Evolutionary conservation across 331 rosid species (phyloP).

Genomic region (Phaseolus coccineus): DNA sequence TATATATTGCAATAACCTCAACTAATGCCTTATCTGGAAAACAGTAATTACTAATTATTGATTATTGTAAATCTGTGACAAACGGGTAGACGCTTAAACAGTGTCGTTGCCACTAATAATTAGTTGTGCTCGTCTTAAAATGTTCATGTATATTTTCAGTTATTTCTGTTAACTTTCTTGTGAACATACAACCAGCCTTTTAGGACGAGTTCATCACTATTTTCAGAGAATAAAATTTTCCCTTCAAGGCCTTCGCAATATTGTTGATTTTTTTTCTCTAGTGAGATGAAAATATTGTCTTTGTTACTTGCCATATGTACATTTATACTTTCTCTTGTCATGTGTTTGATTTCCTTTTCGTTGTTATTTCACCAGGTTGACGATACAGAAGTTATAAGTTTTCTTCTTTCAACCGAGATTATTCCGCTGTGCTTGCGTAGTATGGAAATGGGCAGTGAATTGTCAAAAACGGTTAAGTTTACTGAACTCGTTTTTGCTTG

Average conservation of each 20-base stretch:
- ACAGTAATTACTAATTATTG: conserved; percentile 14
- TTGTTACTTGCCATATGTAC: background rate
- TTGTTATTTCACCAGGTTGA: conserved; percentile 63
- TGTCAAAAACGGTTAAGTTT: conserved; percentile 85
- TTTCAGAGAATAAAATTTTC: conserved; percentile 3
- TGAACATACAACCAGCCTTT: conserved; percentile 18
- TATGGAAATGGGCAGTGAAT: conserved; percentile 86
- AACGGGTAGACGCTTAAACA: background rate
- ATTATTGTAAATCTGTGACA: conserved; percentile 1
- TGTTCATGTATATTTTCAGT: background rate
- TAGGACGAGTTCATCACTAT: conserved; percentile 17
- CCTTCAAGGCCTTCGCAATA: background rate
- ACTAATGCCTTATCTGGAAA: background rate
- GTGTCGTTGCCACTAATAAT: background rate
- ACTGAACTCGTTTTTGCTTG: conserved; percentile 38
- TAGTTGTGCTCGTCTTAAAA: background rate
- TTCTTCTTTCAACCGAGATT: conserved; percentile 86
- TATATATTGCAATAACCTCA: background rate
- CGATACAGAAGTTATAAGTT: conserved; percentile 73
- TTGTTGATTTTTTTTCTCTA: background rate
- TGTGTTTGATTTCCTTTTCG: conserved; percentile 14
- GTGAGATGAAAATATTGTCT: background rate
- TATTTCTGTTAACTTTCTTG: background rate
- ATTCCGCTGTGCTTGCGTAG: conserved; percentile 85
- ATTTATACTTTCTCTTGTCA: conserved; percentile 10